Evolutionary conservation across 2,329 filamentous ascomycete genomes (phyloP), one percentile per base, ranked within the genome.

Genomic region (Aspergillus udagawae): DNA sequence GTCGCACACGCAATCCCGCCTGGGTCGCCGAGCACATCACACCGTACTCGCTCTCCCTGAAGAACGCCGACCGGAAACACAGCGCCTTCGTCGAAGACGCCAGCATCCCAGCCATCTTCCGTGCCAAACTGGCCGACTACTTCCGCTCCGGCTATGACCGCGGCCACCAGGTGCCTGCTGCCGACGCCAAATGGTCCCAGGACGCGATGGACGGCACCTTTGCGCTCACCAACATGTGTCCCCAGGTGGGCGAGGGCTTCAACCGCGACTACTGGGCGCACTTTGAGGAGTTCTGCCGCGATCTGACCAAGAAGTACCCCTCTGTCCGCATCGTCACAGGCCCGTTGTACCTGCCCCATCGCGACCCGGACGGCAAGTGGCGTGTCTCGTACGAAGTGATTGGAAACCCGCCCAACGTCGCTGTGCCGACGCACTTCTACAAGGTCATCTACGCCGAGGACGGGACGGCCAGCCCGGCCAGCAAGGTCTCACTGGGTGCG

Each of bases 221-320:
- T 71, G 88, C 86, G 70, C 83, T 99, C 55, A 88, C 84, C 71
- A 99, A 99, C 79, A 99, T 99, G 92, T 96, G 92, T 71, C 94
- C 94, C 32, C 94, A 99, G 78, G 94, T 99, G 29, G 94, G 94
- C 64, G 91, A 97, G 72, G 94, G 94, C 58, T 99, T 99, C 82
- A 99, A 99, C 79, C 85, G 94, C 52, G 94, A 99, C 79, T 99
- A 99, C 83, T 99, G 94, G 94, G 90, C 94, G 41, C 94, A 99
- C 75, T 92, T 99, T 65, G 94, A 99, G 78, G 93, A 97, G 71
- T 99, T 97, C 71, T 97, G 93, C 77, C 85, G 94, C 9, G 82
- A 91, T 20, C 80, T 99, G 63, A 93, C 92, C 0, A 77, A 80
- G 49, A 83, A 80, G 54, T 99, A 97, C 71, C 92, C 93, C 1